These are phyloP conservation scores for Arthroderma sp. DNA, from an alignment of 2,329 filamentous ascomycete species.

Conservation along the genomic window DNA sequence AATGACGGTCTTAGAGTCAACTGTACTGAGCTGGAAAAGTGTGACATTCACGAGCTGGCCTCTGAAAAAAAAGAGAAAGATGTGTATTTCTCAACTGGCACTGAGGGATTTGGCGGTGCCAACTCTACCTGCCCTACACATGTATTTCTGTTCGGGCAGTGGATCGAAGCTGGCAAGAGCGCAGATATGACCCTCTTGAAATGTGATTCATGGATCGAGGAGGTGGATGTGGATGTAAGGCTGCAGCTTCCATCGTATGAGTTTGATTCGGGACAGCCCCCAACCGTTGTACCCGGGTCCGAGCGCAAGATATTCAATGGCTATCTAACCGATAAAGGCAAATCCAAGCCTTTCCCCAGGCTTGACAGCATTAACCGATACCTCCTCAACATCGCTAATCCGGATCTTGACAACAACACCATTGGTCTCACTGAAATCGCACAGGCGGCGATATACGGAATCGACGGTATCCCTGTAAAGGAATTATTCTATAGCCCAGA, in stretches of 20 bases:
- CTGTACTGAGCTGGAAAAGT: too few relatives aligned
- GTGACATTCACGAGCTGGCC: too few relatives aligned
- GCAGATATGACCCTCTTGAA: constrained; percentile 2
- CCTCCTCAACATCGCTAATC: neutral
- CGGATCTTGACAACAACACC: constrained; percentile 5
- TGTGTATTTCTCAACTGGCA: too few relatives aligned
- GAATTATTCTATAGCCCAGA: constrained; percentile 3
- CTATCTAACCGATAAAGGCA: constrained; percentile 4
- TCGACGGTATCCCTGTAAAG: constrained; percentile 4
- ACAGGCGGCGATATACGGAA: constrained; percentile 5
- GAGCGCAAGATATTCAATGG: constrained; percentile 6
- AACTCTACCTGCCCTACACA: constrained; percentile 8
- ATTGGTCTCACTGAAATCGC: constrained; percentile 1
- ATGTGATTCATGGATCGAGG: constrained; percentile 12
- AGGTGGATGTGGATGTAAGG: constrained; percentile 9
- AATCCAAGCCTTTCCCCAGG: constrained; percentile 1
- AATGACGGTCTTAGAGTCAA: too few relatives aligned
- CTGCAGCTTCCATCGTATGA: neutral
- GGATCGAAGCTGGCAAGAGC: constrained; percentile 8
- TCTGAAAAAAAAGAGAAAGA: too few relatives aligned
- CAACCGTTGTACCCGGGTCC: constrained; percentile 6
- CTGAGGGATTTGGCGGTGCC: too few relatives aligned
- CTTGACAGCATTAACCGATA: neutral
- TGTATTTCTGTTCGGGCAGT: constrained; percentile 9
- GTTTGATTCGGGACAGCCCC: constrained; percentile 6